A percentile compares a stretch with the other conserved stretches of the same genome.
Conservation (phyloP, 768 basidiomycete genomes). For the Gymnopilus dilepis region DNA sequence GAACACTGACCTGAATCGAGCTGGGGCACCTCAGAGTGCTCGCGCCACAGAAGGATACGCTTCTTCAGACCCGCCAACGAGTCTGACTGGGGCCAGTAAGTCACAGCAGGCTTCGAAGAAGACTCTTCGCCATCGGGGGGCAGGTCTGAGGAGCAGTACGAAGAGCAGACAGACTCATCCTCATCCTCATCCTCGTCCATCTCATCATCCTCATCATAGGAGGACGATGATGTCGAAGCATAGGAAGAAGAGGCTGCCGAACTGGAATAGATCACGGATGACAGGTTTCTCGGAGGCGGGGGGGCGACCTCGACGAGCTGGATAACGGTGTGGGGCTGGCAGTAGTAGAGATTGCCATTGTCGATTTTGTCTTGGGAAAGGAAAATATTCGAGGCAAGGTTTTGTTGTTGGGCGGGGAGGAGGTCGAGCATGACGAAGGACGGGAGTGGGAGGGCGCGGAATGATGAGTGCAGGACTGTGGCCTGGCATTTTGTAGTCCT, state of each 20-base stretch:
- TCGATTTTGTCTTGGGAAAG: constrained; percentile 36
- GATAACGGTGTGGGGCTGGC: constrained; percentile 67
- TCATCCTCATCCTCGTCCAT: constrained; percentile 43
- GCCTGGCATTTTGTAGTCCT: constrained; percentile 29
- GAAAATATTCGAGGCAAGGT: constrained; percentile 26
- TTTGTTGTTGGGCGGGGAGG: constrained; percentile 22
- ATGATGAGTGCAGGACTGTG: constrained; percentile 28
- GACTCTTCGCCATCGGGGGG: constrained; percentile 38
- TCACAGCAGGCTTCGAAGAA: constrained; percentile 21
- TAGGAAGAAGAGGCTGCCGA: constrained; percentile 45
- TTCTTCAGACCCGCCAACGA: constrained; percentile 61
- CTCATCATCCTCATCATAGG: constrained; percentile 37
- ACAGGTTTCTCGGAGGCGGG: constrained; percentile 54
- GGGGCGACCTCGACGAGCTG: constrained; percentile 74
- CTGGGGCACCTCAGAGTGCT: constrained; percentile 45
- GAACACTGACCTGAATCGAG: constrained; percentile 42
- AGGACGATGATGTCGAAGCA: constrained; percentile 42
- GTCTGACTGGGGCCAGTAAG: constrained; percentile 43
- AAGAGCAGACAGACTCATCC: constrained; percentile 58
- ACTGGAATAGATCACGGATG: constrained; percentile 41
- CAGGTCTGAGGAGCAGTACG: constrained; percentile 75
- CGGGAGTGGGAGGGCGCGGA: constrained; percentile 17
- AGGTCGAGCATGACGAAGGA: constrained; percentile 27
- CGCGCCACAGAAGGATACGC: constrained; percentile 76
- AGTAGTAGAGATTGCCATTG: constrained; percentile 49